Base-by-base conservation (phyloP, 2,329 filamentous ascomycete genomes). In the Phyllosticta citrichinensis region DNA sequence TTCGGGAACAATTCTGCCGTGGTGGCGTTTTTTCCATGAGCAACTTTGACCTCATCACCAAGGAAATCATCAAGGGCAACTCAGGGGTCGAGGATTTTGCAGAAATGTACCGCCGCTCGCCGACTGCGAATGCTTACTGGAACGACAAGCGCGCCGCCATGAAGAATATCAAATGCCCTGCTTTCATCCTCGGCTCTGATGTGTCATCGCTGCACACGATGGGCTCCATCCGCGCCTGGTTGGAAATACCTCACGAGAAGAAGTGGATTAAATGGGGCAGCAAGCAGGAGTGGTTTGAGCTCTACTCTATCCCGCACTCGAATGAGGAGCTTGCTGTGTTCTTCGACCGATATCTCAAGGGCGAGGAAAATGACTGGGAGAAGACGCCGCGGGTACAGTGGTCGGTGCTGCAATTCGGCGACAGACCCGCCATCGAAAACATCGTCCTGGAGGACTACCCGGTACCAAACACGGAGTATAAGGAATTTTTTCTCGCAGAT, bases 291-390 rank as follows among this genome's bases (percentile, higher is more conserved):
- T 69, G 67, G 65, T 64, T 64, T 47, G 66, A 68, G 35, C 47
- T 66, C 5, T 68, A 66, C 53, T 61, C 61, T 25, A 58, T 60
- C 8, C 33, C 63, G 20, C 53, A 64, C 14, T 54, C 62, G 3
- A 61, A 66, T 11, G 58, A 66, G 12, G 65, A 68, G 25, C 53
- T 68, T 1, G 60, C 64, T 2, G 57, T 33, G 4, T 81, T 78
- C 67, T 81, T 81, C 58, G 78, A 81, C 59, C 66, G 66, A 2
- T 82, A 76, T 60, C 68, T 80, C 12, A 77, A 75, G 40, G 74
- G 69, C 0, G 66, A 69, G 0, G 62, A 76, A 0, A 81, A 81
- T 58, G 75, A 67, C 17, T 81, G 77, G 77, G 75, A 79, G 62
- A 69, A 73, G 52, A 81, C 78, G 0, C 76, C 79, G 0, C 69